Evolutionary conservation across 2,329 filamentous ascomycete genomes (phyloP), one percentile per base, ranked within the genome.

Genomic region (Zasmidium citrigriseum): DNA sequence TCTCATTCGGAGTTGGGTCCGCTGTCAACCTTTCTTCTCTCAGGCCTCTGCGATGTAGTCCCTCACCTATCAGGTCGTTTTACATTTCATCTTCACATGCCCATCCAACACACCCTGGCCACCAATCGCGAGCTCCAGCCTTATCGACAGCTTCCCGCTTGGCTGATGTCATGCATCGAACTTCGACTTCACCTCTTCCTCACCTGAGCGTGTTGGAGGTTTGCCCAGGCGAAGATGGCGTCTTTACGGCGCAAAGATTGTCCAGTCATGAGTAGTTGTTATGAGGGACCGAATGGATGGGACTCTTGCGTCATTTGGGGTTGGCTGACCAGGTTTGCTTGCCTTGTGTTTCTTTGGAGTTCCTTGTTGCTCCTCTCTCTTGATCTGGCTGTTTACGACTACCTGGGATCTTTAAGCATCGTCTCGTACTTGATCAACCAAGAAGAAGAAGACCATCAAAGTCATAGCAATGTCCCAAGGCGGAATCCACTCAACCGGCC

Each of bases 401-500:
- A 4, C 14, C 14, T 14, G 27, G 16, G 16, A 41, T 16, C 12
- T 7, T 41, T 41, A 41, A 41, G 45, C 47, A 11, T 41, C 18
- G 24, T 25, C 22, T 11, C 16, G 48, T 27, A 34, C 14, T n/a
- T 48, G 20, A 21, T 41, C n/a, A 21, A 45, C n/a, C 10, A 44
- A n/a, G 24, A 34, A 46, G 27, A 10, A 54, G 22, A 45, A 18
- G 45, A 22, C 22, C 20, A 38, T 27, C 18, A 58, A 46, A 29
- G 25, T 25, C 18, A 29, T 47, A 62, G 23, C 25, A 45, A 61
- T 64, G 59, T 54, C 57, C 34, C 55, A 62, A 53, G 58, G 62
- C 47, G 60, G 57, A 24, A 65, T 74, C 47, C 71, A 73, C 61
- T 85, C 83, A 21, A 84, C 84, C 64, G 83, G 83, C 58, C 82